phyloP scores from a whole-genome alignment of 2,329 filamentous ascomycete genomes.

The Colletotrichum magnum region DNA sequence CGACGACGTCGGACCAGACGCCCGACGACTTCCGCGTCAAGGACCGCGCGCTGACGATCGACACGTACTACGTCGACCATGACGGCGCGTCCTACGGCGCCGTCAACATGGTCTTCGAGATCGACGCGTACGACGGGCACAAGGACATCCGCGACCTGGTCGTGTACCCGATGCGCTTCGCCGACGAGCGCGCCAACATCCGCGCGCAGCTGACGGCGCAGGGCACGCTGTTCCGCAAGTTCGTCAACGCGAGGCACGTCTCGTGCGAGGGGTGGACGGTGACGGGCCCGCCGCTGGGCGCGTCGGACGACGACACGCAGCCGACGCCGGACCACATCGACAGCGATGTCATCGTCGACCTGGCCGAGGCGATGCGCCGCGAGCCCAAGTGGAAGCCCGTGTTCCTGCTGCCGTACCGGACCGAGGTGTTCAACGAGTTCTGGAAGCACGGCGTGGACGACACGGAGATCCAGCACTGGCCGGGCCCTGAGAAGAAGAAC shows the following conservation, averaged over 20 bases:
- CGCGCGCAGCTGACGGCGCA: conserved; percentile 50
- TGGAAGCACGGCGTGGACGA: background rate
- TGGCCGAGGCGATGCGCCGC: conserved; percentile 56
- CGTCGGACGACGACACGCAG: conserved; percentile 50
- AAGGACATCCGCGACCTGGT: conserved; percentile 55
- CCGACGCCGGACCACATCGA: conserved; percentile 57
- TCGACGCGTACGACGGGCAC: conserved; percentile 55
- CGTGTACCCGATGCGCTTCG: conserved; percentile 56
- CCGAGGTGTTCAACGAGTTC: background rate
- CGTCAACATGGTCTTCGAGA: conserved; percentile 47
- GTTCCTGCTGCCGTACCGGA: too few species aligned
- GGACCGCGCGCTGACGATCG: background rate
- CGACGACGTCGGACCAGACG: background rate
- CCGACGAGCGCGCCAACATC: conserved; percentile 51
- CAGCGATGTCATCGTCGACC: conserved; percentile 58
- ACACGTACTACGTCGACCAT: background rate
- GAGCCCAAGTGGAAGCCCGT: conserved; percentile 43
- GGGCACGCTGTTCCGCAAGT: conserved; percentile 52
- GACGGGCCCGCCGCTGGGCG: conserved; percentile 54
- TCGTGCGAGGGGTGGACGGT: conserved; percentile 59
- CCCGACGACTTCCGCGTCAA: background rate
- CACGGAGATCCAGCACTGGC: background rate
- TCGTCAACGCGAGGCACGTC: conserved; percentile 53
- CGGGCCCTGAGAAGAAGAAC: background rate
- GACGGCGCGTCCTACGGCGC: background rate